Evolutionary conservation across 2,329 filamentous ascomycete genomes (phyloP).

Genomic region (Sporothrix variecibatus): DNA sequence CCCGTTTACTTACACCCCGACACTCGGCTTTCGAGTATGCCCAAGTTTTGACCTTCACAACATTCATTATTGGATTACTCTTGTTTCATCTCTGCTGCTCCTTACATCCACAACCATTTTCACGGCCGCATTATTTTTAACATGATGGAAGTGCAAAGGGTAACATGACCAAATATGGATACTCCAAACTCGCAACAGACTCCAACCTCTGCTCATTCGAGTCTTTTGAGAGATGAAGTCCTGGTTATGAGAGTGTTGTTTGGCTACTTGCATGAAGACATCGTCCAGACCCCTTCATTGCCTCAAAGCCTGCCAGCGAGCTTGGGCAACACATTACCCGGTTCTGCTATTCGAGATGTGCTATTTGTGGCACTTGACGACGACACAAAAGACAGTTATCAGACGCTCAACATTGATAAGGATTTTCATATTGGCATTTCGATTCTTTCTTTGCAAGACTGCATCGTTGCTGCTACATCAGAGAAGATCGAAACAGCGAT

Average conservation of each 20-base stretch:
- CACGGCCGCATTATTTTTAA: too few relatives aligned
- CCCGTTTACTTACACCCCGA: too few relatives aligned
- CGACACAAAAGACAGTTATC: background rate
- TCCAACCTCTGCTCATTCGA: background rate
- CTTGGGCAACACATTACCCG: background rate
- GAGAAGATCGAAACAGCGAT: background rate
- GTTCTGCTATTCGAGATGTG: background rate
- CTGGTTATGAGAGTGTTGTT: constrained; percentile 5
- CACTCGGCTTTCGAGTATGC: background rate
- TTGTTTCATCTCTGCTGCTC: too few relatives aligned
- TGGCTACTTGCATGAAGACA: background rate
- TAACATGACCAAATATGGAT: background rate
- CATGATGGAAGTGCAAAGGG: too few relatives aligned
- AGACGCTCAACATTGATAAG: background rate
- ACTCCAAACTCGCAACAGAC: background rate
- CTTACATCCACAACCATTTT: too few relatives aligned
- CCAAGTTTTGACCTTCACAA: background rate
- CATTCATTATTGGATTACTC: background rate
- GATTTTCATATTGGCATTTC: background rate
- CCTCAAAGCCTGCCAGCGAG: background rate
- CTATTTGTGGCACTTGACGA: background rate
- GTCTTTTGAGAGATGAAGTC: background rate
- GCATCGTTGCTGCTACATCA: background rate
- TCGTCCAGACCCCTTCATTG: background rate
- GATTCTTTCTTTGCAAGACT: background rate